Evolutionary conservation across 2,329 filamentous ascomycete species (phyloP).

Genomic region (Davidsoniella australis): DNA sequence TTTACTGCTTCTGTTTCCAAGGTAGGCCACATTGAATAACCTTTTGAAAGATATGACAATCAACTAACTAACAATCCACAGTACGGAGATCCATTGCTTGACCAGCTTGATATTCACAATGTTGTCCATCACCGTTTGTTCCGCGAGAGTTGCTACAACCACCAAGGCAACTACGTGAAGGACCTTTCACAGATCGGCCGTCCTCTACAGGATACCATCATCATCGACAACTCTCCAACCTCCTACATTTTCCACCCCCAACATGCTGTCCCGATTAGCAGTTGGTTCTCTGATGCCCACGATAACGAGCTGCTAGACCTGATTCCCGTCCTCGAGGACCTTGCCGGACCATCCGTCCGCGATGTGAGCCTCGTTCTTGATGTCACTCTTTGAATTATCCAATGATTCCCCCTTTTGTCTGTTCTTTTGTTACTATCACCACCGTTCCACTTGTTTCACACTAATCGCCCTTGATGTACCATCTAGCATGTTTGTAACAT

Average conservation of each 20-base stretch:
- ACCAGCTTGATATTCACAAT: constrained; percentile 92
- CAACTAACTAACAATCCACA: constrained; percentile 21
- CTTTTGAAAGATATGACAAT: constrained; percentile 16
- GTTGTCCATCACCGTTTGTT: constrained; percentile 93
- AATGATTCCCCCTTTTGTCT: constrained; percentile 18
- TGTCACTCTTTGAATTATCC: constrained; percentile 47
- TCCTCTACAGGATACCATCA: constrained; percentile 92
- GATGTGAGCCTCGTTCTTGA: constrained; percentile 97
- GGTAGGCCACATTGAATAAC: constrained; percentile 30
- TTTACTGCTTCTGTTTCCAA: constrained; percentile 98
- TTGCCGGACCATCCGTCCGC: constrained; percentile 72
- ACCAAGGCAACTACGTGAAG: constrained; percentile 99
- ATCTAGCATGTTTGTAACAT: no score
- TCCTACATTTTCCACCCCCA: constrained; percentile 99
- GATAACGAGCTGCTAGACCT: constrained; percentile 96
- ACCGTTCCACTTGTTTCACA: not conserved
- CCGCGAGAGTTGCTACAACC: constrained; percentile 97
- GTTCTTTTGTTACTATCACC: constrained; percentile 15
- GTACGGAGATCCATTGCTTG: constrained; percentile 91
- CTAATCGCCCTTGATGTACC: no score
- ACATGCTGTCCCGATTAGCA: constrained; percentile 96
- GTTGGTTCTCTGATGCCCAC: constrained; percentile 98
- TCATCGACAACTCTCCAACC: constrained; percentile 97
- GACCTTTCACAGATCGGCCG: constrained; percentile 93
- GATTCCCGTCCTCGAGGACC: constrained; percentile 93